Conservation (phyloP, 805 yeast genomes). For the Candida glaebosa region DNA sequence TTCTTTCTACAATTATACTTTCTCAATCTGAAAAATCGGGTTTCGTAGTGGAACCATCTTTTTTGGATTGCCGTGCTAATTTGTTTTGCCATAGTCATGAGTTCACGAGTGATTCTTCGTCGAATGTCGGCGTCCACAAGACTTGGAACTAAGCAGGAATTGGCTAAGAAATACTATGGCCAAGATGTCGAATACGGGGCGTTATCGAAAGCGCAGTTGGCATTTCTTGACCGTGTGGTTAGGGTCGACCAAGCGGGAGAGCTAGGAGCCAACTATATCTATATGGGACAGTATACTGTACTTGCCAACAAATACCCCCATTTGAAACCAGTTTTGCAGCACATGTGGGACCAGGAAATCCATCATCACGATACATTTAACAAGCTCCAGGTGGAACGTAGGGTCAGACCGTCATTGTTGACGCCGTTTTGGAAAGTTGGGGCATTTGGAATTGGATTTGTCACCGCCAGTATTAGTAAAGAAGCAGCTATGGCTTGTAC, state of each 20-base stretch:
- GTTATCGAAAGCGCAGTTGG: slow-evolving; percentile 55
- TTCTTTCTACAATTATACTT: not conserved
- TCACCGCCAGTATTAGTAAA: slow-evolving; percentile 81
- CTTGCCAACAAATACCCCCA: slow-evolving; percentile 68
- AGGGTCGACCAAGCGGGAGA: slow-evolving; percentile 99
- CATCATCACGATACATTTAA: slow-evolving; percentile 88
- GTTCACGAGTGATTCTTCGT: not conserved
- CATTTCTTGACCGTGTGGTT: slow-evolving; percentile 68
- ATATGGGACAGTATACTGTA: slow-evolving; percentile 84
- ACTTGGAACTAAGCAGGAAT: slow-evolving; percentile 7
- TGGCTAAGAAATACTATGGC: slow-evolving; percentile 17
- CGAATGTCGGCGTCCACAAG: slow-evolving; percentile 5
- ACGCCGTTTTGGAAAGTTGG: slow-evolving; percentile 95
- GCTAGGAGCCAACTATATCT: slow-evolving; percentile 90
- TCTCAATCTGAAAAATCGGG: not conserved
- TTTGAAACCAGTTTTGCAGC: slow-evolving; percentile 74
- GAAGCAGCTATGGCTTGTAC: slow-evolving; percentile 99
- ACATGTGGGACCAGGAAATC: slow-evolving; percentile 98
- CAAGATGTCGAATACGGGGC: slow-evolving; percentile 33
- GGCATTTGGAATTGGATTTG: slow-evolving; percentile 81
- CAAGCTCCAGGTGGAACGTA: slow-evolving; percentile 62
- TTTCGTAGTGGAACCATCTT: not conserved
- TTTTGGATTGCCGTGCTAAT: no score
- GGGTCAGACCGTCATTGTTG: slow-evolving; percentile 87
- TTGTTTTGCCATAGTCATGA: no score